A percentile compares a stretch with the other conserved stretches of the same genome.
phyloP scores from a whole-genome alignment of 257 asterid genomes.

The Thymus mandschuricus region DNA sequence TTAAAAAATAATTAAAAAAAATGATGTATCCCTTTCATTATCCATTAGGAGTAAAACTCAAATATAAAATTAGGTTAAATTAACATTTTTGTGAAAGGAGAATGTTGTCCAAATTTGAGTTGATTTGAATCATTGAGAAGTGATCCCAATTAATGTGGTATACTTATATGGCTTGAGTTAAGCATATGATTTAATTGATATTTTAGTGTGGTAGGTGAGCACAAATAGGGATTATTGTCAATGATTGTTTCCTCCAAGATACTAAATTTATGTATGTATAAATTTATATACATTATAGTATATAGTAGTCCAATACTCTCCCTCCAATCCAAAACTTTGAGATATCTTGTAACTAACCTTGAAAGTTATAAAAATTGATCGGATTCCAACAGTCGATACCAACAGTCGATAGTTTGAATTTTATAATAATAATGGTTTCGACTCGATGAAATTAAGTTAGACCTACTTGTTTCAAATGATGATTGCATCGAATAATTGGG shows the following conservation, averaged over 20 bases:
- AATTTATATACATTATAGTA: too few relatives aligned
- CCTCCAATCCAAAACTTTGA: not conserved
- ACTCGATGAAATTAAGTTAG: too few relatives aligned
- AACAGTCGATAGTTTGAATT: too few relatives aligned
- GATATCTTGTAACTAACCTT: constrained; percentile 1
- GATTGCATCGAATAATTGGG: too few relatives aligned
- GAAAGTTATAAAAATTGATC: not conserved
- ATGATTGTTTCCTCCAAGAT: not conserved
- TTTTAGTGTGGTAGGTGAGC: constrained; percentile 9
- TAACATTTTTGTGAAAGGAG: not conserved
- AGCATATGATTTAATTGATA: not conserved
- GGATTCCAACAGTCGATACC: too few relatives aligned
- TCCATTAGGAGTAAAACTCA: not conserved
- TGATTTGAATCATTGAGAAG: not conserved
- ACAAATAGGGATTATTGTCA: not conserved
- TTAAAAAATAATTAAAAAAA: too few relatives aligned
- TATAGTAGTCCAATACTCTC: not conserved
- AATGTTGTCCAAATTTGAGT: not conserved
- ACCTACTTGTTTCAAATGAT: too few relatives aligned
- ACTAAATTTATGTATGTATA: not conserved
- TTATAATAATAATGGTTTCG: too few relatives aligned
- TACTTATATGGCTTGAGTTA: not conserved
- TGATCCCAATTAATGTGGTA: not conserved
- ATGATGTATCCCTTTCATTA: not conserved
- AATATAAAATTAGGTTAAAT: not conserved